Evolutionary conservation across 2,329 filamentous ascomycete genomes (phyloP), one percentile per base, ranked within the genome.

Genomic region (Cyphellophora attinorum): DNA sequence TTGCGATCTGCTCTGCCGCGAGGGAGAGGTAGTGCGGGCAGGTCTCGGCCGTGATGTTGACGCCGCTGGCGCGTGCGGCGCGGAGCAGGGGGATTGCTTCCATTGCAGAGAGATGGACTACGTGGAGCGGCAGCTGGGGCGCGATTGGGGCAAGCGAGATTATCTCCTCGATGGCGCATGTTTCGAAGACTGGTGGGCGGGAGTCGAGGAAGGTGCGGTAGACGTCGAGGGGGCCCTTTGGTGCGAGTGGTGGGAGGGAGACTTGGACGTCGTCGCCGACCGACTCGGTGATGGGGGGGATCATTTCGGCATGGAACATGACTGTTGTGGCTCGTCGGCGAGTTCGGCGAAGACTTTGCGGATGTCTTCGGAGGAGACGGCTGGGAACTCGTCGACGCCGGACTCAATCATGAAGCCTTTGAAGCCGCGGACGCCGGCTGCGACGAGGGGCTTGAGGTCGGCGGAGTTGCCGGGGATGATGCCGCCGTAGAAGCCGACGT

Each of bases 231-330:
- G 81, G 76, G 11, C 85, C 85, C 17, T 71, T 68, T 3, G 84
- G 84, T 1, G 73, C 74, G 5, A 81, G 62, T 0, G 84, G 82
- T 12, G 84, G 75, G 5, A 72, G 66, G 0, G 82, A 83, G 16
- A 63, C 60, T 51, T 84, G 80, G 3, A 85, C 77, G 16, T 77
- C 76, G 55, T 91, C 85, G 34, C 83, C 81, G 2, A 88, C 81
- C 0, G 84, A 86, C 46, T 76, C 75, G 32, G 82, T 64, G 46
- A 88, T 82, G 12, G 85, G 84, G n/a, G 89, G 86, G 10, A 93
- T 79, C 86, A 95, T 96, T 60, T 98, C 91, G 37, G 91, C 91
- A 55, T 98, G 91, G 65, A 98, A 98, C 89, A 98, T 96, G 50
- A 96, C 76, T 0, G 86, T 93, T 2, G 91, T 96, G 12, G 73